Evolutionary conservation across 495 filamentous ascomycete genomes (phyloP).

Genomic region (Penicillium goetzii): DNA sequence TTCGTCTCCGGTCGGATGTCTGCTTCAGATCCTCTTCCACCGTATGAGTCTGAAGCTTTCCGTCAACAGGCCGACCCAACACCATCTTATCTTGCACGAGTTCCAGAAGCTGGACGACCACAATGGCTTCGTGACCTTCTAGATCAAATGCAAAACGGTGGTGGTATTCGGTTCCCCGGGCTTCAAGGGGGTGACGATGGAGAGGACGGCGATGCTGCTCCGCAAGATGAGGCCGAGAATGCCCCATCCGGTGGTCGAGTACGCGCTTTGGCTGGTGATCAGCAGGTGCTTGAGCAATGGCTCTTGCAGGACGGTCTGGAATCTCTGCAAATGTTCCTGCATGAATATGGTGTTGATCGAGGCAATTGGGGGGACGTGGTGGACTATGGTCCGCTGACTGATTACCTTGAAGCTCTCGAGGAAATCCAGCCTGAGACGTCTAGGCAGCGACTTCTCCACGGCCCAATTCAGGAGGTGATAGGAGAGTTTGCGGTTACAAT

Average conservation of each 20-base stretch:
- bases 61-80: slow-evolving; percentile 45
- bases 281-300: slow-evolving; percentile 43
- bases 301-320: slow-evolving; percentile 42
- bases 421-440: slow-evolving; percentile 33
- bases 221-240: slow-evolving; percentile 7
- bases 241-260: slow-evolving; percentile 4
- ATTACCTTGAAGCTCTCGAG: slow-evolving; percentile 44
- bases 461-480: slow-evolving; percentile 39
- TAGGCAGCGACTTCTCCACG: slow-evolving; percentile 36
- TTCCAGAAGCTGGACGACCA: slow-evolving; percentile 40
- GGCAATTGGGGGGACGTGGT: slow-evolving; percentile 50
- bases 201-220: slow-evolving; percentile 13
- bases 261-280: slow-evolving; percentile 35
- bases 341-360: slow-evolving; percentile 48
- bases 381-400: slow-evolving; percentile 41
- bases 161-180: slow-evolving; percentile 32
- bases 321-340: slow-evolving; percentile 41
- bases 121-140: slow-evolving; percentile 51
- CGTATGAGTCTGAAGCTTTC: slow-evolving; percentile 48
- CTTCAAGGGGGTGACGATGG: slow-evolving; percentile 23
- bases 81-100: slow-evolving; percentile 39
- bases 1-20: slow-evolving; percentile 50
- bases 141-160: slow-evolving; percentile 42
- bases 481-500: slow-evolving; percentile 47
- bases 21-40: slow-evolving; percentile 50